phyloP scores from a whole-genome alignment of 306 rosid species.

The Citrullus amarus region DNA sequence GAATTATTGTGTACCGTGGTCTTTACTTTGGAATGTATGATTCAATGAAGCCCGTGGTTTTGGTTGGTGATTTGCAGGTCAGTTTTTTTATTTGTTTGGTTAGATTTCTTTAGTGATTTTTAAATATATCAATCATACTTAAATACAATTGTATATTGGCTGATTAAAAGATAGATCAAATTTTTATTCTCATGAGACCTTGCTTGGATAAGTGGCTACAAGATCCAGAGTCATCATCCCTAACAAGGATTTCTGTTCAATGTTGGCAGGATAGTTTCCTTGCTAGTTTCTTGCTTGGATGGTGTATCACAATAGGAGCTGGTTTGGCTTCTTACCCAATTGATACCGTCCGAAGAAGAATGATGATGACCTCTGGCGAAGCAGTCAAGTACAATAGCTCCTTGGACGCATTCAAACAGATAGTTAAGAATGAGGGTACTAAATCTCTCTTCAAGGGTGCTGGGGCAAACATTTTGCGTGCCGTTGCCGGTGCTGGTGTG shows the following conservation, averaged over 20 bases:
- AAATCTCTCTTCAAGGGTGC: slow-evolving; percentile 89
- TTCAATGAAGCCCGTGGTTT: slow-evolving; percentile 73
- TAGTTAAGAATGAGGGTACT: slow-evolving; percentile 61
- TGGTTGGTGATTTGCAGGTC: slow-evolving; percentile 70
- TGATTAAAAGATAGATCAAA: neutral
- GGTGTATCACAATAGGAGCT: slow-evolving; percentile 84
- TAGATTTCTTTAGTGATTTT: neutral
- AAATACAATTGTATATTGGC: neutral
- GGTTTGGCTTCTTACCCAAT: slow-evolving; percentile 79
- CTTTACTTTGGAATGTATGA: slow-evolving; percentile 88
- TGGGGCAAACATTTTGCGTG: slow-evolving; percentile 81
- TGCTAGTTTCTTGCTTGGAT: slow-evolving; percentile 81
- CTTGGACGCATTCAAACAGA: slow-evolving; percentile 57
- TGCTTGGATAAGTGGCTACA: neutral
- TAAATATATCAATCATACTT: neutral
- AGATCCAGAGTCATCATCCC: neutral
- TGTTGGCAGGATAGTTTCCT: slow-evolving; percentile 72
- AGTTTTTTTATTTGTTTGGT: neutral
- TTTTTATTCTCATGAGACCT: neutral
- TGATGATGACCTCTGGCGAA: slow-evolving; percentile 99
- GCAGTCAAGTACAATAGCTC: slow-evolving; percentile 80
- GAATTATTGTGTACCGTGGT: slow-evolving; percentile 84
- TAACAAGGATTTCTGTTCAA: slow-evolving; percentile 1
- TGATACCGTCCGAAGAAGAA: slow-evolving; percentile 84
- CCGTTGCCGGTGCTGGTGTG: slow-evolving; percentile 93